phyloP scores from a whole-genome alignment of 2,329 filamentous ascomycete genomes.

The Lachnellula suecica region DNA sequence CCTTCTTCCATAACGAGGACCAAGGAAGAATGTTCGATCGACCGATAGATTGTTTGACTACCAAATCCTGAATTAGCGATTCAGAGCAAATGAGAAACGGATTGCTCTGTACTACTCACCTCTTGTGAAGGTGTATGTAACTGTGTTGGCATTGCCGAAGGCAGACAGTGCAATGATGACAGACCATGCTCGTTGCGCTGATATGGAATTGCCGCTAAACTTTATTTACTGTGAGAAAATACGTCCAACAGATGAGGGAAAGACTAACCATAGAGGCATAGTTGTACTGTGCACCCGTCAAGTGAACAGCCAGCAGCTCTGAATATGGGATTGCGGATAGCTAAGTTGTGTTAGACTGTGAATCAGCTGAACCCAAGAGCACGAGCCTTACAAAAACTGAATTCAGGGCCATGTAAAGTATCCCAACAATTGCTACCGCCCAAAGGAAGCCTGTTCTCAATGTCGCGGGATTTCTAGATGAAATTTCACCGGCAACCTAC shows the following conservation, averaged over 20 bases:
- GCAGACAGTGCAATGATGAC: slow-evolving; percentile 5
- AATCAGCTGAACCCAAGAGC: background rate
- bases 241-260: too few relatives aligned
- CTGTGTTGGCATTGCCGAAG: slow-evolving; percentile 3
- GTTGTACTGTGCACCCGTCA: background rate
- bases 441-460: slow-evolving; percentile 4
- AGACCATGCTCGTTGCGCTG: background rate
- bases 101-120: too few relatives aligned
- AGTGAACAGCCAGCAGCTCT: too few relatives aligned
- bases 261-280: background rate
- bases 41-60: too few relatives aligned
- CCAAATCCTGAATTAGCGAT: too few relatives aligned
- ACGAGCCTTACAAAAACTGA: slow-evolving; percentile 5
- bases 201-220: too few relatives aligned
- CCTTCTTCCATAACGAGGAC: too few relatives aligned
- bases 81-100: too few relatives aligned
- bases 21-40: too few relatives aligned
- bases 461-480: background rate
- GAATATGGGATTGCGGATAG: too few relatives aligned
- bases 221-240: too few relatives aligned
- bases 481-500: slow-evolving; percentile 9
- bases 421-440: slow-evolving; percentile 1
- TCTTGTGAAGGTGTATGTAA: slow-evolving; percentile 2
- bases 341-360: background rate
- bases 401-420: slow-evolving; percentile 2